Base-by-base conservation (phyloP, 1,284 basidiomycete genomes). In the Pascua sp. region DNA sequence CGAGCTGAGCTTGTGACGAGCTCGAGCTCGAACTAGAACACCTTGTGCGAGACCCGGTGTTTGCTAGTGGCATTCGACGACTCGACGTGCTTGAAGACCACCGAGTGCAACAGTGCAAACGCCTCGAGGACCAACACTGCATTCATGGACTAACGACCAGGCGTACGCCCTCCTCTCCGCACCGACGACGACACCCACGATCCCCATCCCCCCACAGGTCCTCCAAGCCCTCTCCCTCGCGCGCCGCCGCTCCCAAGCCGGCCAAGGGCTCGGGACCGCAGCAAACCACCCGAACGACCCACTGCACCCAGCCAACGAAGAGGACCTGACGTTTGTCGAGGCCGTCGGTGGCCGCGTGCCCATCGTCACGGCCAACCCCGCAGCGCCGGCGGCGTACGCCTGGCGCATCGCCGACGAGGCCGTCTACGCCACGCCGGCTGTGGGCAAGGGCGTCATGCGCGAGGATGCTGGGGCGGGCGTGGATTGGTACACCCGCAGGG, bases 341-440 rank as follows among this genome's bases (percentile, higher is more conserved):
- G 42, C 43, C 46, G 9, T 51, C 15, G 57, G 60, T 42, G 60
- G 58, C n/a, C 61, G 63, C 17, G 59, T 73, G 2, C 69, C 71
- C 8, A 42, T 74, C 5, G 57, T 67, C n/a, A 38, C 51, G 1
- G 45, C 65, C 24, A 67, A 70, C 57, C 69, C 70, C 9, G 46
- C 64, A 44, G 71, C 70, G 1, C 66, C 69, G 11, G 51, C 74
- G 12, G 49, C 59, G 9, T 73, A 76, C 54, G 71, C 71, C 4
- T 74, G 70, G 71, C 51, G 65, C 13, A 67, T 76, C 42, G 69
- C 71, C 13, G 69, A 73, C 49, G 57, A 59, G 7, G 71, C 72
- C 4, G 42, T 73, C 32, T 57, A 55, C 11, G 46, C 60, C 10
- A 57, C 59, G 5, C 61, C 49, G 41, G 44, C 56, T 15, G 40